Percentiles rank a stretch among this genome's conserved stretches.
phyloP scores from a whole-genome alignment of 306 rosid genomes.

The Cucumis cinereus region DNA sequence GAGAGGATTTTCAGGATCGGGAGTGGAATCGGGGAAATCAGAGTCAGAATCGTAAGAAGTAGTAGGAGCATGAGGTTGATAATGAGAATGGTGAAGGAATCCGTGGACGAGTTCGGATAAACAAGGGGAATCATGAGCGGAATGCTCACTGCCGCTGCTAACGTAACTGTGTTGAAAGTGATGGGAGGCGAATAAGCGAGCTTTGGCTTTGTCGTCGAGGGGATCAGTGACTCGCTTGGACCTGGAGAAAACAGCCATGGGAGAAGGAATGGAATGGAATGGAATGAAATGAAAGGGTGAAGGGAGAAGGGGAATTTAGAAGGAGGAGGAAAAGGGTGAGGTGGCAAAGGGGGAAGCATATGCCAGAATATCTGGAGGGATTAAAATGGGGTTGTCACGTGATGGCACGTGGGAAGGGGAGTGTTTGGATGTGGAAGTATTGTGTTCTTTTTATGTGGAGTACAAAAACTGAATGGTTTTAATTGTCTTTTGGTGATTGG shows the following conservation, averaged over 20 bases:
- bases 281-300: too few species aligned
- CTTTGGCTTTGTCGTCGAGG: constrained; percentile 48
- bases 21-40: constrained; percentile 33
- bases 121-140: constrained; percentile 33
- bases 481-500: not conserved
- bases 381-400: not conserved
- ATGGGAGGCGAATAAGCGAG: constrained; percentile 38
- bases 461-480: not conserved
- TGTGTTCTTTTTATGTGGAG: not conserved
- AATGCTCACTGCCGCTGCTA: constrained; percentile 83
- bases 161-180: constrained; percentile 14
- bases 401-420: not conserved
- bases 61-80: not conserved
- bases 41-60: constrained; percentile 23
- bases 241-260: constrained; percentile 23
- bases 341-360: not conserved
- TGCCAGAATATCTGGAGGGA: not conserved
- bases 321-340: not conserved
- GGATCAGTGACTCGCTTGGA: constrained; percentile 56
- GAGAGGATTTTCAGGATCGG: constrained; percentile 15
- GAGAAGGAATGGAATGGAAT: too few species aligned
- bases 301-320: too few species aligned
- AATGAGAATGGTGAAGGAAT: constrained; percentile 17
- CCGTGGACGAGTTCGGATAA: constrained; percentile 59
- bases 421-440: not conserved